Conservation (phyloP, 2,329 filamentous ascomycete species). For the Bipolaris victoriae region DNA sequence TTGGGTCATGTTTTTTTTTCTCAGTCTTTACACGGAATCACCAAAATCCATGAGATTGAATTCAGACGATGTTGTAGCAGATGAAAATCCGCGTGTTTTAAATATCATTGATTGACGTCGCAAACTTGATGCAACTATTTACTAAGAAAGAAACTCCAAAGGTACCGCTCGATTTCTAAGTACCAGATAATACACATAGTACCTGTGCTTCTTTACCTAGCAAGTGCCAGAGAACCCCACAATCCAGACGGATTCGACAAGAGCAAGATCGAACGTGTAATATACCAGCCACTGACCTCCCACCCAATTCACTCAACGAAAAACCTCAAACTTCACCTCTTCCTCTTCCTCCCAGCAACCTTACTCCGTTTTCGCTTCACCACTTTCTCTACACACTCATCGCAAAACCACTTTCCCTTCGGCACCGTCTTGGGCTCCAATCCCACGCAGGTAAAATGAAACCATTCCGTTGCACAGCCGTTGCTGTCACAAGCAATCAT, state of each 20-base stretch:
- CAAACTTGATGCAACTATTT: too few relatives aligned
- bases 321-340: background rate
- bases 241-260: background rate
- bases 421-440: conserved; percentile 6
- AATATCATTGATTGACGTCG: too few relatives aligned
- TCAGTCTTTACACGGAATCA: too few relatives aligned
- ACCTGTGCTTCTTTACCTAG: too few relatives aligned
- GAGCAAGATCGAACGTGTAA: background rate
- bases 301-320: background rate
- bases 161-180: background rate
- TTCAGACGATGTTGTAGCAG: too few relatives aligned
- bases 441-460: conserved; percentile 8
- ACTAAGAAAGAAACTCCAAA: background rate
- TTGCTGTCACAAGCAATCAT: conserved; percentile 13
- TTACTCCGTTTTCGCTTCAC: background rate
- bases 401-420: conserved; percentile 5
- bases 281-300: background rate
- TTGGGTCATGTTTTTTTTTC: too few relatives aligned
- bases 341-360: background rate
- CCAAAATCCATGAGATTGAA: too few relatives aligned
- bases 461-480: conserved; percentile 1
- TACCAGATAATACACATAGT: too few relatives aligned
- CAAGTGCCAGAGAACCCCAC: too few relatives aligned
- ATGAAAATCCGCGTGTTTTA: too few relatives aligned
- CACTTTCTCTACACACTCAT: background rate